phyloP scores from a whole-genome alignment of 495 filamentous ascomycete species.

The Xeromyces bisporus region DNA sequence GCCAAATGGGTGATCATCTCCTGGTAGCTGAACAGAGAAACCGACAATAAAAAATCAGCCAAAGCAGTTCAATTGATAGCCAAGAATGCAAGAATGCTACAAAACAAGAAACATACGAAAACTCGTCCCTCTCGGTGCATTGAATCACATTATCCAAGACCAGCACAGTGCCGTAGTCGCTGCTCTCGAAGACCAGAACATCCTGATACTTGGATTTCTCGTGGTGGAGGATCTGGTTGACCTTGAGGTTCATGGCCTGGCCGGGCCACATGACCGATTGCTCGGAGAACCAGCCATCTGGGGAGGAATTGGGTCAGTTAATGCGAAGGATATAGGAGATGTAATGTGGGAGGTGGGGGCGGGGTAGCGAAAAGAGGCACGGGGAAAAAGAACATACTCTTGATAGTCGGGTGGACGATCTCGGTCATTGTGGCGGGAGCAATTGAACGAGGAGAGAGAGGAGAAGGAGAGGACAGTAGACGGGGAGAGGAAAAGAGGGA shows the following conservation, averaged over 20 bases:
- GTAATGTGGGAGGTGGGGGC: slow-evolving; percentile 3
- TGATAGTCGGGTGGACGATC: slow-evolving; percentile 41
- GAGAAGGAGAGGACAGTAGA: slow-evolving; percentile 1
- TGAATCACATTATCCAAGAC: slow-evolving; percentile 98
- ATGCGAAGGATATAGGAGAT: slow-evolving; percentile 1
- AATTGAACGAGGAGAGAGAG: slow-evolving; percentile 7
- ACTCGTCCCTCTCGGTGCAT: slow-evolving; percentile 95
- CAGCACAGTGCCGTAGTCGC: slow-evolving; percentile 90
- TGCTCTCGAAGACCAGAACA: slow-evolving; percentile 93
- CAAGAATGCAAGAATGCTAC: no score
- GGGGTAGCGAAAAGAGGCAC: slow-evolving; percentile 10
- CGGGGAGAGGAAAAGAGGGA: slow-evolving; percentile 1
- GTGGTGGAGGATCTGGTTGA: slow-evolving; percentile 94
- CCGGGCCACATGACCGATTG: slow-evolving; percentile 97
- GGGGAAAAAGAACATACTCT: slow-evolving; percentile 29
- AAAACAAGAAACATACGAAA: slow-evolving; percentile 50
- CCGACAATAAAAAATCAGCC: no score
- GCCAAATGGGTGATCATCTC: slow-evolving; percentile 99
- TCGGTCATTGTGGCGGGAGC: slow-evolving; percentile 31
- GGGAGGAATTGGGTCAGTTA: slow-evolving; percentile 1
- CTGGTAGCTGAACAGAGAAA: slow-evolving; percentile 70
- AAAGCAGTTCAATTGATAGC: no score
- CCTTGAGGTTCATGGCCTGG: slow-evolving; percentile 96
- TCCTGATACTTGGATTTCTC: slow-evolving; percentile 99
- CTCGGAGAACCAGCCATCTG: slow-evolving; percentile 99